Evolutionary conservation across 2,329 filamentous ascomycete species (phyloP), one percentile per base, ranked within the genome.

Genomic region (Diaporthe sp.): DNA sequence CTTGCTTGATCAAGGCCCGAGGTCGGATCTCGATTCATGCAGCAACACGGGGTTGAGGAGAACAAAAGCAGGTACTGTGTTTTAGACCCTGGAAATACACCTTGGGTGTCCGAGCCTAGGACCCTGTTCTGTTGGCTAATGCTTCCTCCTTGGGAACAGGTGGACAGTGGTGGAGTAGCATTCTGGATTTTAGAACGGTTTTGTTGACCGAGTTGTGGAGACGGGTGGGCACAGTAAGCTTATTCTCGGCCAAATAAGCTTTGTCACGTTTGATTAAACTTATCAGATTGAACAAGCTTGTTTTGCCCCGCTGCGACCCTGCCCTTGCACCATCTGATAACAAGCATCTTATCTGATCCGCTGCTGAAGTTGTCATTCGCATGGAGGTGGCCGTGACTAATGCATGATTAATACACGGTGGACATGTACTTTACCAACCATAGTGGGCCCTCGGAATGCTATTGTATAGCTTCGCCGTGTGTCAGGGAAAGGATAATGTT

Each of bases 271-370:
- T 66, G 22, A 66, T 51, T 66, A 66, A 66, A 51, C 44, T 66
- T 66, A 66, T 66, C 63, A 66, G 63, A 66, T 66, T 66, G 44
- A 51, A 50, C 63, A 37, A 51, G 63, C 42, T 65, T 50, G 37
- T 30, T 63, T 22, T 61, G 10, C 13, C 7, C 22, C 25, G 9
- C 15, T 66, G 7, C 32, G 8, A 66, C 63, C 63, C 63, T 66
- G 63, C 6, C 13, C 44, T 12, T 50, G 32, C 47, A 30, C 4
- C 13, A 66, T 51, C 44, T 37, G 63, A 66, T 66, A 66, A 66
- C 17, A 13, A n/a, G 63, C 30, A 66, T 66, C 63, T 66, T 37
- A 66, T 66, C 63, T 66, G 63, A 66, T 66, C 63, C 63, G 44
- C 7, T 3, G 10, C 44, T 51, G 30, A 37, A 8, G 22, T 37